Evolutionary conservation across 176 grass and related monocot species (phyloP).

Genomic region (Avena eriantha): DNA sequence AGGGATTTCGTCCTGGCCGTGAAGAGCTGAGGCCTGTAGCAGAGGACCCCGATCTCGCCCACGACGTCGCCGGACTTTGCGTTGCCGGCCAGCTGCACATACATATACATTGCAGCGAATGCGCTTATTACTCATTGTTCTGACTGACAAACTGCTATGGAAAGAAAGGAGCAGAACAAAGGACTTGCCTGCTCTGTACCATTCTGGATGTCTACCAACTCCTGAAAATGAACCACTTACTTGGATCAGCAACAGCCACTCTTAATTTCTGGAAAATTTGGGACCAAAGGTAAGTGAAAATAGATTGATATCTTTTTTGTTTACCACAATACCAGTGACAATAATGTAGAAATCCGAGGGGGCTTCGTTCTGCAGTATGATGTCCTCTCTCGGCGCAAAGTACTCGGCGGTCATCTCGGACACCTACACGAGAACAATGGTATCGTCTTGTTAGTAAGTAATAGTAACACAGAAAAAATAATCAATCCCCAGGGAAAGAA

Average conservation of each 20-base stretch:
- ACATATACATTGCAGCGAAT: neutral
- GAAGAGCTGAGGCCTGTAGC: constrained; percentile 82
- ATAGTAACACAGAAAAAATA: neutral
- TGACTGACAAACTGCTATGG: neutral
- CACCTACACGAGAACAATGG: constrained; percentile 53
- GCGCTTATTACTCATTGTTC: neutral
- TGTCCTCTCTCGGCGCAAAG: constrained; percentile 82
- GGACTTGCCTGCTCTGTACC: constrained; percentile 54
- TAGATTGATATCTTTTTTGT: neutral
- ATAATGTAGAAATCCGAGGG: constrained; percentile 85
- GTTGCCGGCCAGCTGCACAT: constrained; percentile 51
- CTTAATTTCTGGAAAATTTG: neutral
- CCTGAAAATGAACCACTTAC: constrained; percentile 47
- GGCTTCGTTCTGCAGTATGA: constrained; percentile 84
- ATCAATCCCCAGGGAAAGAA: neutral
- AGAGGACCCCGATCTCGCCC: constrained; percentile 84
- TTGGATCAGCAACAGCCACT: constrained; percentile 13
- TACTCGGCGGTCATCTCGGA: constrained; percentile 89
- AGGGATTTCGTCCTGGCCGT: constrained; percentile 71
- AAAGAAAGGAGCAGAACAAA: neutral
- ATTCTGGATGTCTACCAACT: constrained; percentile 57
- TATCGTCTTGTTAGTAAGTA: neutral
- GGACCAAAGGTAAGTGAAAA: too few relatives aligned
- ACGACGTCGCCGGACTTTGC: constrained; percentile 65
- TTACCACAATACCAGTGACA: constrained; percentile 82